A percentile compares a stretch with the other conserved stretches of the same genome.
phyloP scores from a whole-genome alignment of 176 grass and related monocot species.

The Alopecurus myosuroides region DNA sequence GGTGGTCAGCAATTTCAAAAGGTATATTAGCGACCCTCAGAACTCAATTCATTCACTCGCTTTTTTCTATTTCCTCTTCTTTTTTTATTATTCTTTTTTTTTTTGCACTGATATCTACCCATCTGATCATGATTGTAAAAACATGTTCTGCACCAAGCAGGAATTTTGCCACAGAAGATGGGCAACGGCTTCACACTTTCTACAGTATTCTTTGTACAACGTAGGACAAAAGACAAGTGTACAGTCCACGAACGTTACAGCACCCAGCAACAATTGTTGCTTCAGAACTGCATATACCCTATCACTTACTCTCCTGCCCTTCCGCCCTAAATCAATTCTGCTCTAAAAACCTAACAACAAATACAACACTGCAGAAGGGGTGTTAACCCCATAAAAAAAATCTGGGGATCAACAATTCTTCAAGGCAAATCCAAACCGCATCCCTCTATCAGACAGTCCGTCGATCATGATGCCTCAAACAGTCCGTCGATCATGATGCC shows the following conservation, averaged over 20 bases:
- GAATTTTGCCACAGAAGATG: not conserved
- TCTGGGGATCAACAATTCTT: slow-evolving; percentile 19
- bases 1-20: too few relatives aligned
- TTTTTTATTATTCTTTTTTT: too few relatives aligned
- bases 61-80: too few relatives aligned
- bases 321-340: not conserved
- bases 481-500: slow-evolving; percentile 51
- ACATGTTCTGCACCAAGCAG: not conserved
- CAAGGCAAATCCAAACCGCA: not conserved
- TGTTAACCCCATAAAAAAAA: slow-evolving; percentile 30
- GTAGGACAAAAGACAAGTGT: not conserved
- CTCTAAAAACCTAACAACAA: slow-evolving; percentile 33
- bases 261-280: slow-evolving; percentile 75
- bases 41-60: too few relatives aligned
- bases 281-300: slow-evolving; percentile 1
- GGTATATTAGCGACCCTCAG: too few relatives aligned
- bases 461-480: slow-evolving; percentile 36
- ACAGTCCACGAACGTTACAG: not conserved
- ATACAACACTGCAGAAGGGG: slow-evolving; percentile 38
- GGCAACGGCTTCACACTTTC: not conserved
- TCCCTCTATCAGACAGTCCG: slow-evolving; percentile 33
- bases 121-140: not conserved
- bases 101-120: not conserved
- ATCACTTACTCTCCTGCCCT: not conserved
- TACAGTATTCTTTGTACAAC: slow-evolving; percentile 37